phyloP scores from a whole-genome alignment of 164 flowering plant genomes.

The Berberis thunbergii region DNA sequence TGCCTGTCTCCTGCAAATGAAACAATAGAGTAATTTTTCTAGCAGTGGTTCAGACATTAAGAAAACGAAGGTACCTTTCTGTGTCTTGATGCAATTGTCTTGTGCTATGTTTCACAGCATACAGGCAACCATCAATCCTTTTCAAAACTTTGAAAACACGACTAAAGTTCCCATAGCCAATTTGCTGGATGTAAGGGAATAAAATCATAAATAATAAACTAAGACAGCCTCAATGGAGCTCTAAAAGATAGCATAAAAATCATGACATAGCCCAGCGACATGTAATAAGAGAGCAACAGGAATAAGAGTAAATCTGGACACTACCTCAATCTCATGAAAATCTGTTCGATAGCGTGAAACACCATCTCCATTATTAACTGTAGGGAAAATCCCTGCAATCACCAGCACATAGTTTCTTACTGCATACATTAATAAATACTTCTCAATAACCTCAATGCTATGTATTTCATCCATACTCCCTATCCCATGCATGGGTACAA shows the following conservation, averaged over 20 bases:
- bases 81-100: conserved; percentile 57
- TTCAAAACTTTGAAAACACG: conserved; percentile 77
- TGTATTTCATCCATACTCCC: background rate
- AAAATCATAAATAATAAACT: background rate
- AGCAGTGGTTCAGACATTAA: conserved; percentile 1
- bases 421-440: background rate
- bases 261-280: background rate
- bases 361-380: conserved; percentile 56
- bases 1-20: conserved; percentile 62
- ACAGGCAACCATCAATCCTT: conserved; percentile 93
- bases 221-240: background rate
- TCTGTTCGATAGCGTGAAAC: conserved; percentile 83
- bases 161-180: conserved; percentile 88
- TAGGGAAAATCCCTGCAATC: conserved; percentile 41
- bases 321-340: conserved; percentile 87
- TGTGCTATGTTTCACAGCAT: conserved; percentile 85
- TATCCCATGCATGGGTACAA: background rate
- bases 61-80: conserved; percentile 49
- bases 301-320: background rate
- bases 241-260: background rate
- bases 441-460: background rate
- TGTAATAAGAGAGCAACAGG: background rate
- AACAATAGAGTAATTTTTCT: conserved; percentile 11
- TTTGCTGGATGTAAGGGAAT: conserved; percentile 40
- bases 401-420: background rate